phyloP scores from a whole-genome alignment of 768 basidiomycete species.

The Leccinellum rugosiceps region DNA sequence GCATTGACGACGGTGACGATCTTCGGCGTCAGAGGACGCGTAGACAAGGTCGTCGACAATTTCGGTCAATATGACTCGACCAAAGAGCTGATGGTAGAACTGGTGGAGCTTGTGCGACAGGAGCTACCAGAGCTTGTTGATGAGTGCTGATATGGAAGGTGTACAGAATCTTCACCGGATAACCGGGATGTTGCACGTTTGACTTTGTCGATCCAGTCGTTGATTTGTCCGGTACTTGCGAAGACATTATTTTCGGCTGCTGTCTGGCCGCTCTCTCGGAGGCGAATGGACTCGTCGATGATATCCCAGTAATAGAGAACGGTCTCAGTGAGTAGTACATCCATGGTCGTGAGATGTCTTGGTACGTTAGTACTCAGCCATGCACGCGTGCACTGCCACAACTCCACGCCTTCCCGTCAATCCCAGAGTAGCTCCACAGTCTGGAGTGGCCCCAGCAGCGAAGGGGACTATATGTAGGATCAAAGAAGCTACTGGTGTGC shows the following conservation, averaged over 20 bases:
- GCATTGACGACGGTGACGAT: neutral
- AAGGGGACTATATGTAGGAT: no score
- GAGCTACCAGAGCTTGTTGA: neutral
- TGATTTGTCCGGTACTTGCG: neutral
- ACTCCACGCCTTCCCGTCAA: no score
- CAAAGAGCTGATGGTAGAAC: neutral
- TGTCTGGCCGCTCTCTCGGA: neutral
- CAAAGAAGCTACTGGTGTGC: no score
- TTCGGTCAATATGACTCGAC: neutral
- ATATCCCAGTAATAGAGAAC: neutral
- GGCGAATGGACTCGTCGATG: no score
- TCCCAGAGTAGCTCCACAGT: no score
- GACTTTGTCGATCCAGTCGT: neutral
- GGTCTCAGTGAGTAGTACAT: neutral
- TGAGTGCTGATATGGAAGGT: neutral
- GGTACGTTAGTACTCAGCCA: no score
- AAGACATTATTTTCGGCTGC: neutral
- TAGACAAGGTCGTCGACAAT: neutral
- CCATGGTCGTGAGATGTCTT: no score
- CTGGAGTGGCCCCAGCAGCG: no score
- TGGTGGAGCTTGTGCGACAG: neutral
- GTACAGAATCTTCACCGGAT: neutral
- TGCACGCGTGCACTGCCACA: no score
- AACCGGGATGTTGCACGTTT: neutral
- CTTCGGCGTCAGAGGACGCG: neutral